Conservation (phyloP, 208 protist genomes). For the Leishmania tropica region DNA sequence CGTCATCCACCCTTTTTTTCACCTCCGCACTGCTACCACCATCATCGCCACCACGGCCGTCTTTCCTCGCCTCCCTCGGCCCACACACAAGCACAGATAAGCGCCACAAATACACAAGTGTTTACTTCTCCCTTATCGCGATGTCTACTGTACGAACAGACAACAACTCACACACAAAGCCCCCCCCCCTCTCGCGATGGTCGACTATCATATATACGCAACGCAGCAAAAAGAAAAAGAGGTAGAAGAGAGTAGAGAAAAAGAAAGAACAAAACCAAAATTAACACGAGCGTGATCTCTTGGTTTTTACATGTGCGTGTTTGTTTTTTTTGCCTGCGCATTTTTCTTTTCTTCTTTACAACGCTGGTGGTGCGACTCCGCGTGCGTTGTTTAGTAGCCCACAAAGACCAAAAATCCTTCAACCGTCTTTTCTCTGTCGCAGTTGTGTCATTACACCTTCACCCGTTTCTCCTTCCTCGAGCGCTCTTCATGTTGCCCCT, state of each 20-base stretch:
- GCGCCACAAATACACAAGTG: neutral
- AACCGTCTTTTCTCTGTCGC: neutral
- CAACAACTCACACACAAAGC: neutral
- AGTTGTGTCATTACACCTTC: neutral
- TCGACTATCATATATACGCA: neutral
- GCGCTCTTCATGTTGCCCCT: neutral
- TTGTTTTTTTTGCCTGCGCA: neutral
- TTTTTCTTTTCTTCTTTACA: neutral
- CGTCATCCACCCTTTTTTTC: neutral
- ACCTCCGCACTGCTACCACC: neutral
- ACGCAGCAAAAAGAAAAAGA: neutral
- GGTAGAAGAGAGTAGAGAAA: neutral
- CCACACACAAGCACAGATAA: neutral
- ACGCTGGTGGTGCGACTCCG: neutral
- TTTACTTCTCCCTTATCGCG: slow-evolving; percentile 4
- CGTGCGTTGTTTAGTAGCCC: neutral
- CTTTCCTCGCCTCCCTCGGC: neutral
- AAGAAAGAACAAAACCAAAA: neutral
- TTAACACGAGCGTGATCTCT: neutral
- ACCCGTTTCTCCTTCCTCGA: neutral
- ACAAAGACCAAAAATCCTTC: neutral
- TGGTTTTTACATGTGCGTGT: neutral
- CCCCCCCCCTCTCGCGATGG: neutral
- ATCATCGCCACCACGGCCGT: neutral
- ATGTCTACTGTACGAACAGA: slow-evolving; percentile 12